A percentile compares a stretch with the other conserved stretches of the same genome.
These are phyloP conservation scores for Aspergillus neoniger DNA, from an alignment of 2,329 filamentous ascomycete genomes.

Conservation along the genomic window DNA sequence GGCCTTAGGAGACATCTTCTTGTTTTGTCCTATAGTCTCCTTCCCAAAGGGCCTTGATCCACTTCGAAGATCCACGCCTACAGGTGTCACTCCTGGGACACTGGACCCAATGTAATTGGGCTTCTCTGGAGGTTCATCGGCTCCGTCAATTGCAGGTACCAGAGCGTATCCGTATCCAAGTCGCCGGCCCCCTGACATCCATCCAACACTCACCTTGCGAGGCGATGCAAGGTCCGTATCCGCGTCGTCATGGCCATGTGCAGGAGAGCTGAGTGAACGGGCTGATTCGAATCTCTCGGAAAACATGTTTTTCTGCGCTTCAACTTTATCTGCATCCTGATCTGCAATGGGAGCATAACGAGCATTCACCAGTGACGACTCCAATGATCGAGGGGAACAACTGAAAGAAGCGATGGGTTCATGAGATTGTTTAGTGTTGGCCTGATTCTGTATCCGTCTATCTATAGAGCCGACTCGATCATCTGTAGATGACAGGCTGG, in stretches of 20 bases:
- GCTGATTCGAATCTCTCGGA: constrained; percentile 33
- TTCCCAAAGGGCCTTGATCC: background rate
- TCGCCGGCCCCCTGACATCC: constrained; percentile 45
- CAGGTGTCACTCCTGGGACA: background rate
- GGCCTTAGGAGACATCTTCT: constrained; percentile 4
- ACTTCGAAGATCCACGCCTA: background rate
- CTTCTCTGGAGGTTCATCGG: background rate
- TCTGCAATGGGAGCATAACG: constrained; percentile 2
- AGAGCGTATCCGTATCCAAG: constrained; percentile 44
- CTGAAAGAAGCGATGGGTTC: background rate
- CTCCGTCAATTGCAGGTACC: constrained; percentile 30
- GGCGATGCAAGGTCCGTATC: constrained; percentile 15
- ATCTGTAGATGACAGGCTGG: constrained; percentile 15
- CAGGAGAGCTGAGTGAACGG: constrained; percentile 11
- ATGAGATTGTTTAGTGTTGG: background rate
- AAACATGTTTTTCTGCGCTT: constrained; percentile 33
- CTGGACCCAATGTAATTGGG: background rate
- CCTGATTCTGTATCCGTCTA: background rate
- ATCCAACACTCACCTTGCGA: constrained; percentile 43
- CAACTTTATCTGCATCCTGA: constrained; percentile 1
- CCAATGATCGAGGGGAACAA: background rate
- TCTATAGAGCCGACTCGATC: background rate
- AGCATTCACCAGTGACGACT: background rate
- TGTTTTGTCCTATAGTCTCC: constrained; percentile 1
- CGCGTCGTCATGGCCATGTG: background rate